Base-by-base conservation (phyloP, 1,139 yeast species). In the Saccharomycopsis hybrid region DNA sequence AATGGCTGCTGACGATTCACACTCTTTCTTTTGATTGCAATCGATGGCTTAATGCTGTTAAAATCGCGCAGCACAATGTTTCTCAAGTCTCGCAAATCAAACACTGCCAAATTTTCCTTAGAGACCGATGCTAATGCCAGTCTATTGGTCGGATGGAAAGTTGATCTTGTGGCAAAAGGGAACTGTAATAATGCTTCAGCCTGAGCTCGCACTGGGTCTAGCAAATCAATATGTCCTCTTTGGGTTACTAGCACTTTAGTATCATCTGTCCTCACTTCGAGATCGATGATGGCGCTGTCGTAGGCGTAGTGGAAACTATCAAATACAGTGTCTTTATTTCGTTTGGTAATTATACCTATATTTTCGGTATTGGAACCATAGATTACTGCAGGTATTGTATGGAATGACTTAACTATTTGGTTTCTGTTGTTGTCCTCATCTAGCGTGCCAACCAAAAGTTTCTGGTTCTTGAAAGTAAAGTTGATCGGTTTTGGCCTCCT, bases 61-160 rank as follows among this genome's bases (percentile, higher is more conserved):
- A 27, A 5, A 36, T 35, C 27, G 18, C 18, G 18, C 18, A 18
- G 18, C 9, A 29, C 40, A 5, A 37, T 35, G 32, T 37, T 35
- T n/a, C 30, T 9, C 27, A 29, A 24, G 13, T 38, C 41, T 35
- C 46, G 33, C 30, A 43, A 40, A 28, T 48, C 50, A 39, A 31
- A 48, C 18, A 48, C n/a, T 1, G 31, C 32, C 9, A 48, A 35
- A 24, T 30, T 31, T 4, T 43, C 47, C 28, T 48, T 48, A 5
- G 45, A 35, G 7, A 28, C 44, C n/a, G 45, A 29, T 13, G 43
- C 44, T 9, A 48, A 29, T 8, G 43, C 18, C 4, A 38, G 28
- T 4, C 27, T 37, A 18, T 38, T 42, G 2, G 13, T 8, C 5
- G 50, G 33, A 29, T 39, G 29, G 33, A 40, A 43, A 24, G 33